Conservation (phyloP, 148 eudicot species). For the Limonium bicolor region DNA sequence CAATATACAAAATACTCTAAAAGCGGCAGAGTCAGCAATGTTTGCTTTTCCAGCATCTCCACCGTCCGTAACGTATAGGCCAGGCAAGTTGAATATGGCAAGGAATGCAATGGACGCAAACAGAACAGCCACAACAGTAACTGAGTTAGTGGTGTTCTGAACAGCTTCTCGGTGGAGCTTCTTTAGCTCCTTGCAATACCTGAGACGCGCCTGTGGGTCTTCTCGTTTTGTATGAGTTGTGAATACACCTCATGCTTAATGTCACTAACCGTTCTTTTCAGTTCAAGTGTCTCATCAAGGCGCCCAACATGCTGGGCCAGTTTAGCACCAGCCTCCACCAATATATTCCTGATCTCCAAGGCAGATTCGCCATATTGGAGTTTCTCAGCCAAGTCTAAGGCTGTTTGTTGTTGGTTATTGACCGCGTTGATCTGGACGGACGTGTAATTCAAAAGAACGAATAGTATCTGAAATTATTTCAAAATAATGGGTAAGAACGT, state of each 20-base stretch:
- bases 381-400: slow-evolving; percentile 74
- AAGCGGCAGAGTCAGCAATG: slow-evolving; percentile 36
- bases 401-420: slow-evolving; percentile 68
- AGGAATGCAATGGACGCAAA: slow-evolving; percentile 88
- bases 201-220: slow-evolving; percentile 60
- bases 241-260: slow-evolving; percentile 82
- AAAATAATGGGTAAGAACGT: background rate
- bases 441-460: slow-evolving; percentile 39
- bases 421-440: slow-evolving; percentile 59
- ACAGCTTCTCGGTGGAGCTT: slow-evolving; percentile 88
- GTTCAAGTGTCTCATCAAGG: slow-evolving; percentile 53
- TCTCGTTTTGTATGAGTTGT: slow-evolving; percentile 66
- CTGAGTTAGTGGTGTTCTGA: slow-evolving; percentile 74
- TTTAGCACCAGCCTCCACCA: slow-evolving; percentile 59
- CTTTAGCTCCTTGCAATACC: slow-evolving; percentile 70
- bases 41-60: slow-evolving; percentile 42
- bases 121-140: slow-evolving; percentile 72
- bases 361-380: slow-evolving; percentile 70
- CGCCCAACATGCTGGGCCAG: slow-evolving; percentile 49
- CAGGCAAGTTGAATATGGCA: slow-evolving; percentile 72
- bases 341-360: slow-evolving; percentile 38
- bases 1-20: slow-evolving; percentile 54
- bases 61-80: slow-evolving; percentile 28
- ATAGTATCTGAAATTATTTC: slow-evolving; percentile 31
- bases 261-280: slow-evolving; percentile 79